These are phyloP conservation scores for Trichosporon sp. DNA, from an alignment of 1,284 basidiomycete species.

Conservation along the genomic window DNA sequence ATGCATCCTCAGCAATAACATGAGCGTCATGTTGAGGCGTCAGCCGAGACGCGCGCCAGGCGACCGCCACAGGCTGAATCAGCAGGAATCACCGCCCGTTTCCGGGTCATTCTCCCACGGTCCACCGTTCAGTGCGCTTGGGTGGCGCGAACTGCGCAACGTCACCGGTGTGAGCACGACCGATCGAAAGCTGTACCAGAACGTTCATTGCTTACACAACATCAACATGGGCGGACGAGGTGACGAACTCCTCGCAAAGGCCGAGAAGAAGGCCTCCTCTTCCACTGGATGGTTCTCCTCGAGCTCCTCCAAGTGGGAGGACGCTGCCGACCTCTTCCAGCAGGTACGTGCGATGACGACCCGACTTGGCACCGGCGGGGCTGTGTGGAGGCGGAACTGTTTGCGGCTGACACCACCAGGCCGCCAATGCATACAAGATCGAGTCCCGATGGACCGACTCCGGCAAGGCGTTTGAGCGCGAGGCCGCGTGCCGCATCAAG, in stretches of 20 bases:
- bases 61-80: conserved; percentile 28
- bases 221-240: conserved; percentile 45
- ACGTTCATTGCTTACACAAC: conserved; percentile 17
- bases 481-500: conserved; percentile 87
- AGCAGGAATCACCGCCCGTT: conserved; percentile 22
- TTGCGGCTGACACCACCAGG: conserved; percentile 64
- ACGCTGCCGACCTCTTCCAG: conserved; percentile 84
- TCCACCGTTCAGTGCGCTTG: not conserved
- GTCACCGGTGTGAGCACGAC: conserved; percentile 9
- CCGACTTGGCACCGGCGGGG: not conserved
- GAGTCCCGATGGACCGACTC: conserved; percentile 89
- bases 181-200: conserved; percentile 9
- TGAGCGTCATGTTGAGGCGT: not conserved
- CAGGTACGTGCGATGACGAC: conserved; percentile 35
- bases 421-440: conserved; percentile 93
- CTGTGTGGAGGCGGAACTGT: conserved; percentile 28
- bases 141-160: conserved; percentile 19
- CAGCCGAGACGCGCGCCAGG: not conserved
- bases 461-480: conserved; percentile 81
- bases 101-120: conserved; percentile 28
- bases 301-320: conserved; percentile 78
- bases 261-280: conserved; percentile 86
- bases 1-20: conserved; percentile 22
- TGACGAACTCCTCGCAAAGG: conserved; percentile 71
- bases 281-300: conserved; percentile 83